These are phyloP conservation scores for Hypsizygus marmoreus DNA, from an alignment of 768 basidiomycete species.

Conservation along the genomic window DNA sequence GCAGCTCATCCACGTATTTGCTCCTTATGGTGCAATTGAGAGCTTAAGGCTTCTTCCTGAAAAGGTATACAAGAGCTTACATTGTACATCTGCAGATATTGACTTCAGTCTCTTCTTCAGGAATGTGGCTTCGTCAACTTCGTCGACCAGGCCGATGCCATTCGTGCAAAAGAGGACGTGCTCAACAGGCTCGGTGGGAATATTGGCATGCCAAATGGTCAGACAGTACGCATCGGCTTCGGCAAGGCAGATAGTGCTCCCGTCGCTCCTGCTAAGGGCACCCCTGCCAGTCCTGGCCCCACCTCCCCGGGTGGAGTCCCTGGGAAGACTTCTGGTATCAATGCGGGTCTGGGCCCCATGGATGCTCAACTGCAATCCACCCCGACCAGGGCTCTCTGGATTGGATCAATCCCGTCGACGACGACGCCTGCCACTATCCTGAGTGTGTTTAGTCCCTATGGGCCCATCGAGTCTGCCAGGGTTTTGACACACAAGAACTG, in stretches of 20 bases:
- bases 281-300: conserved; percentile 61
- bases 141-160: conserved; percentile 93
- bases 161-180: conserved; percentile 97
- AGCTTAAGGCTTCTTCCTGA: conserved; percentile 92
- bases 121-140: conserved; percentile 99
- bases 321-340: conserved; percentile 48
- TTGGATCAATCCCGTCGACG: conserved; percentile 93
- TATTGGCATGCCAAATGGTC: conserved; percentile 92
- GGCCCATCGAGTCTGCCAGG: conserved; percentile 95
- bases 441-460: conserved; percentile 96
- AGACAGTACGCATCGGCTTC: conserved; percentile 96
- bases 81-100: conserved; percentile 8
- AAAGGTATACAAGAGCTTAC: conserved; percentile 60
- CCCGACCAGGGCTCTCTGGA: conserved; percentile 96
- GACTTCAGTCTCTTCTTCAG: conserved; percentile 38
- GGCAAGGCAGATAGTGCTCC: conserved; percentile 98
- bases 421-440: conserved; percentile 94
- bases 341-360: conserved; percentile 64
- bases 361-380: conserved; percentile 87
- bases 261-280: conserved; percentile 82
- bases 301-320: conserved; percentile 58
- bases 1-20: conserved; percentile 93
- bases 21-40: conserved; percentile 96
- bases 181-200: conserved; percentile 93
- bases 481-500: conserved; percentile 98